Evolutionary conservation across 2,329 filamentous ascomycete genomes (phyloP).

Genomic region (Colletotrichum echinochloae): DNA sequence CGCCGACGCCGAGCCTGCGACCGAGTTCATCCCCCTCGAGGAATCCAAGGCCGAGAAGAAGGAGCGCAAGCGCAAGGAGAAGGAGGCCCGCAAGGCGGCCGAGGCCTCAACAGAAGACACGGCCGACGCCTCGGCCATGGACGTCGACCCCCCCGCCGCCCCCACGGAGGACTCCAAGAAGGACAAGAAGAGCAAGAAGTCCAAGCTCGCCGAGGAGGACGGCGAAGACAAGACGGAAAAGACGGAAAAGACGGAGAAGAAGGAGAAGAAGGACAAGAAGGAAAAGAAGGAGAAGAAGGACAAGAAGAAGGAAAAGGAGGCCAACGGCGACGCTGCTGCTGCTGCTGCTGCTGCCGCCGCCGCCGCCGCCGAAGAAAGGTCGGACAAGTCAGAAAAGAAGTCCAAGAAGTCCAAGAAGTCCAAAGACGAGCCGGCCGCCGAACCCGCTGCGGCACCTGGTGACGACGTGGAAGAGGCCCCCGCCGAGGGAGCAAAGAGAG

Average conservation of each 20-base stretch:
- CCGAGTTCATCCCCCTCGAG: conserved; percentile 37
- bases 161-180: conserved; percentile 40
- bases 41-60: conserved; percentile 45
- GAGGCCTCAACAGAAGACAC: conserved; percentile 13
- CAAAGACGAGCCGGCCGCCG: conserved; percentile 47
- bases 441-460: conserved; percentile 22
- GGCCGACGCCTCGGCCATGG: conserved; percentile 32
- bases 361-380: conserved; percentile 8
- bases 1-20: background rate
- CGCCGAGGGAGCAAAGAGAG: conserved; percentile 51
- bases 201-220: conserved; percentile 14
- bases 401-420: conserved; percentile 52
- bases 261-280: conserved; percentile 45
- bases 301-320: conserved; percentile 44
- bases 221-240: conserved; percentile 42
- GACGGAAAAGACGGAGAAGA: conserved; percentile 47
- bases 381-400: conserved; percentile 42
- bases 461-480: conserved; percentile 23
- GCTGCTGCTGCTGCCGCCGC: conserved; percentile 41
- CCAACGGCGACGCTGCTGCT: conserved; percentile 46
- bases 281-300: conserved; percentile 37
- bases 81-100: conserved; percentile 37
- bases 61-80: conserved; percentile 47
- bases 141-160: conserved; percentile 30
- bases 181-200: conserved; percentile 45